Evolutionary conservation across 306 rosid species (phyloP).

Genomic region (Begonia masoniana): DNA sequence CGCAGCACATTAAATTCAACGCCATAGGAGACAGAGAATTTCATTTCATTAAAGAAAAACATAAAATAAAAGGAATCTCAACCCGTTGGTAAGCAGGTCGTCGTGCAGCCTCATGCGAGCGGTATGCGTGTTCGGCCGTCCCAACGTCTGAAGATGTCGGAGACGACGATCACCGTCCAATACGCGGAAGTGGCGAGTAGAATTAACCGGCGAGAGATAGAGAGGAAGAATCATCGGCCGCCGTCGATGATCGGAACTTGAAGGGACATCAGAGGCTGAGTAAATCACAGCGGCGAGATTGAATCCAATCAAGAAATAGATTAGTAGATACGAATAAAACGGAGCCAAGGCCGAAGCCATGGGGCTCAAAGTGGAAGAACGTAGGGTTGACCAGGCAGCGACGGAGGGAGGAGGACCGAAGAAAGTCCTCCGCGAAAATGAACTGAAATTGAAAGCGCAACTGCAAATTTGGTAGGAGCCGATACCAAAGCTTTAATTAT

Average conservation of each 20-base stretch:
- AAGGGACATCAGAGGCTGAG: slow-evolving; percentile 8
- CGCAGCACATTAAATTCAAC: too few relatives aligned
- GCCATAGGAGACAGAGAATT: too few relatives aligned
- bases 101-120: slow-evolving; percentile 41
- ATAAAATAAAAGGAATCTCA: neutral
- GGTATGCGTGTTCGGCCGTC: slow-evolving; percentile 8
- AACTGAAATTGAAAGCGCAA: too few relatives aligned
- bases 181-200: slow-evolving; percentile 10
- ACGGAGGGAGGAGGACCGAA: slow-evolving; percentile 17
- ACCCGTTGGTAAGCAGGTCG: slow-evolving; percentile 43
- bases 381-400: neutral
- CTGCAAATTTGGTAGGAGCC: too few relatives aligned
- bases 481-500: too few relatives aligned
- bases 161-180: slow-evolving; percentile 15
- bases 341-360: slow-evolving; percentile 15
- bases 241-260: slow-evolving; percentile 7
- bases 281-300: neutral
- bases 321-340: neutral
- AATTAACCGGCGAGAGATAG: slow-evolving; percentile 15
- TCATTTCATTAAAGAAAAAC: neutral
- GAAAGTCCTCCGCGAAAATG: slow-evolving; percentile 11
- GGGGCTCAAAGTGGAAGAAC: neutral
- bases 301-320: slow-evolving; percentile 6
- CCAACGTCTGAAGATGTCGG: slow-evolving; percentile 28
- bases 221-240: slow-evolving; percentile 37